phyloP scores from a whole-genome alignment of 2,329 filamentous ascomycete species.

The Aspergillus phoenicis region DNA sequence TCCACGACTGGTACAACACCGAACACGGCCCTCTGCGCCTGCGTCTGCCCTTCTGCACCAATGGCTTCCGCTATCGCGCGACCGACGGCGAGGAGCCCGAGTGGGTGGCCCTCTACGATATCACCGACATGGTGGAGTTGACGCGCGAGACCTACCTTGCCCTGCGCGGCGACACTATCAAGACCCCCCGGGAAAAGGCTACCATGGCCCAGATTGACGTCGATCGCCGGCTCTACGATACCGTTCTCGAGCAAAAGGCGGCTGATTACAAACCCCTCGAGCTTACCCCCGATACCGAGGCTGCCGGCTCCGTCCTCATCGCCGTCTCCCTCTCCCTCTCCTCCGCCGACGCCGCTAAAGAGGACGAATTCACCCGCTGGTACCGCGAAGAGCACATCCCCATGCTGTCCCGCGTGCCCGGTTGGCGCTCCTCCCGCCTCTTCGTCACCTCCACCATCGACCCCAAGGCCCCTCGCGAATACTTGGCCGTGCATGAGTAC shows the following conservation, averaged over 20 bases:
- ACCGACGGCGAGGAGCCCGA: conserved; percentile 64
- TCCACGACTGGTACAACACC: conserved; percentile 94
- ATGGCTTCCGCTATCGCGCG: conserved; percentile 77
- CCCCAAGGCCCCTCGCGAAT: conserved; percentile 57
- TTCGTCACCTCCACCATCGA: conserved; percentile 69
- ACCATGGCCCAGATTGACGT: conserved; percentile 69
- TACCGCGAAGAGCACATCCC: conserved; percentile 73
- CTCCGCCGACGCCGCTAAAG: conserved; percentile 54
- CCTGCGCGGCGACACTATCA: conserved; percentile 50
- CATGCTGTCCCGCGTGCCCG: conserved; percentile 72
- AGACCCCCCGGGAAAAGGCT: conserved; percentile 61
- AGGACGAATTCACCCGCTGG: conserved; percentile 67
- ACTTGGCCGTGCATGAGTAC: conserved; percentile 73
- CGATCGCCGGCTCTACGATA: conserved; percentile 70
- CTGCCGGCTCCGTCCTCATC: conserved; percentile 63
- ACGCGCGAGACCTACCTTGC: conserved; percentile 66
- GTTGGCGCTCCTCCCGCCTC: conserved; percentile 74
- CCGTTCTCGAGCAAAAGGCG: conserved; percentile 59
- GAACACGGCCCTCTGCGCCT: conserved; percentile 84
- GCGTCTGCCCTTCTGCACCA: conserved; percentile 71
- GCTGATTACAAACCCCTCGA: conserved; percentile 63
- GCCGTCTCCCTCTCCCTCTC: conserved; percentile 62
- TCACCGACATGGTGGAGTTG: conserved; percentile 72
- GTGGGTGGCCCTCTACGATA: conserved; percentile 81
- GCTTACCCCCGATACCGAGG: conserved; percentile 60